A percentile compares a stretch with the other conserved stretches of the same genome.
phyloP scores from a whole-genome alignment of 179 eudicot species.

The Beta corolliflora region DNA sequence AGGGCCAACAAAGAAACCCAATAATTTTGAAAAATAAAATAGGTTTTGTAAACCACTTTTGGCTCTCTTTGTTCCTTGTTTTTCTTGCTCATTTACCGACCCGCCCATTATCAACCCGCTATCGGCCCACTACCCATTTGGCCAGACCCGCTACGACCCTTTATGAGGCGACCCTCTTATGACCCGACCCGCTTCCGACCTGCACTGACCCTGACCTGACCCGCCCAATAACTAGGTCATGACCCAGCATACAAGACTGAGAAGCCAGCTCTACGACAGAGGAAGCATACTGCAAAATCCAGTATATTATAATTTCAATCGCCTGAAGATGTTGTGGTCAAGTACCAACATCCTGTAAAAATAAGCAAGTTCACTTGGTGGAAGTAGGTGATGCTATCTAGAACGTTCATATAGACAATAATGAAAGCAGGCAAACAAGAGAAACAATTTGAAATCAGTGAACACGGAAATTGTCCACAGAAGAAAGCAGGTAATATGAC shows the following conservation, averaged over 20 bases:
- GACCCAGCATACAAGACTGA: neutral
- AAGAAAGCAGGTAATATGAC: neutral
- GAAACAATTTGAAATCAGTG: neutral
- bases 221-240: no score
- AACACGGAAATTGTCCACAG: neutral
- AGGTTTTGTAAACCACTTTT: no score
- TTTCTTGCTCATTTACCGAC: no score
- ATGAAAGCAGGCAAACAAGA: neutral
- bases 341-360: neutral
- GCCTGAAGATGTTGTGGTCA: neutral
- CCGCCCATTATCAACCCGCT: no score
- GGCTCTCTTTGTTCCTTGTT: no score
- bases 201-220: no score
- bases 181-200: no score
- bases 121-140: no score
- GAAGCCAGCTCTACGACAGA: neutral
- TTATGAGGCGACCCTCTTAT: no score
- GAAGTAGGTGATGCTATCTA: neutral
- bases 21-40: no score
- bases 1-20: no score
- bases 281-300: neutral
- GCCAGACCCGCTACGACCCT: no score
- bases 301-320: neutral
- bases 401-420: neutral
- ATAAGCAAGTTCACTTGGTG: neutral